Conservation (phyloP, 768 basidiomycete genomes). For the Lentinus brumalis region DNA sequence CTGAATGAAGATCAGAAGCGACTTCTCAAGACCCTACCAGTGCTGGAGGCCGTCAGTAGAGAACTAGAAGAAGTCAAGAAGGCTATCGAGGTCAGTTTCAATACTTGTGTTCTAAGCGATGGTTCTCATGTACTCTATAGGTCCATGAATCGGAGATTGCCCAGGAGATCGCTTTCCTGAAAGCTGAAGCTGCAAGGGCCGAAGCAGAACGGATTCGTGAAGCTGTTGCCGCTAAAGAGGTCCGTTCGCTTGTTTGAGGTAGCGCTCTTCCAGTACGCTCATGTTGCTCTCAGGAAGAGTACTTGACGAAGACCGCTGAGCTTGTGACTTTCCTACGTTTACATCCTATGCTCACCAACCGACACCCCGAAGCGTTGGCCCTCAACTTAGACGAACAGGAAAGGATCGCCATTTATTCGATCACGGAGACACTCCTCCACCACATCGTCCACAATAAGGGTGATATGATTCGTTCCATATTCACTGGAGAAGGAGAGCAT, state of each 20-base stretch:
- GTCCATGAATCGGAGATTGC: slow-evolving; percentile 62
- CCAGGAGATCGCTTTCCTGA: slow-evolving; percentile 56
- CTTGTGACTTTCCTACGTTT: slow-evolving; percentile 63
- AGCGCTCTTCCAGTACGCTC: background rate
- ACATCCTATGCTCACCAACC: slow-evolving; percentile 49
- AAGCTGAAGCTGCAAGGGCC: slow-evolving; percentile 55
- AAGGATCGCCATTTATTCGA: slow-evolving; percentile 53
- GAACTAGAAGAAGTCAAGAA: slow-evolving; percentile 86
- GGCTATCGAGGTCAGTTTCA: slow-evolving; percentile 66
- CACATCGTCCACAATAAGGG: slow-evolving; percentile 54
- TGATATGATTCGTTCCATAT: slow-evolving; percentile 53
- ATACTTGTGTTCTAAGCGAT: background rate
- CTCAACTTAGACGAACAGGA: slow-evolving; percentile 54
- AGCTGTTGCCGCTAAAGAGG: slow-evolving; percentile 62
- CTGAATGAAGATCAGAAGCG: slow-evolving; percentile 89
- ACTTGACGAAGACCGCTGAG: slow-evolving; percentile 46
- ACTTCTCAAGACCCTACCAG: slow-evolving; percentile 68
- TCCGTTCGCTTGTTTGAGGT: slow-evolving; percentile 22
- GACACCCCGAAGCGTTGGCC: slow-evolving; percentile 43
- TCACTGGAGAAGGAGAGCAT: slow-evolving; percentile 59
- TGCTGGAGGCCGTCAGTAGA: slow-evolving; percentile 76
- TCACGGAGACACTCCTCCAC: slow-evolving; percentile 55
- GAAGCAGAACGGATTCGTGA: slow-evolving; percentile 57
- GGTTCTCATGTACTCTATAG: slow-evolving; percentile 37
- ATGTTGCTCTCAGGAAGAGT: slow-evolving; percentile 40